Conservation (phyloP, 2,329 filamentous ascomycete species). For the Colletotrichum abscissum region DNA sequence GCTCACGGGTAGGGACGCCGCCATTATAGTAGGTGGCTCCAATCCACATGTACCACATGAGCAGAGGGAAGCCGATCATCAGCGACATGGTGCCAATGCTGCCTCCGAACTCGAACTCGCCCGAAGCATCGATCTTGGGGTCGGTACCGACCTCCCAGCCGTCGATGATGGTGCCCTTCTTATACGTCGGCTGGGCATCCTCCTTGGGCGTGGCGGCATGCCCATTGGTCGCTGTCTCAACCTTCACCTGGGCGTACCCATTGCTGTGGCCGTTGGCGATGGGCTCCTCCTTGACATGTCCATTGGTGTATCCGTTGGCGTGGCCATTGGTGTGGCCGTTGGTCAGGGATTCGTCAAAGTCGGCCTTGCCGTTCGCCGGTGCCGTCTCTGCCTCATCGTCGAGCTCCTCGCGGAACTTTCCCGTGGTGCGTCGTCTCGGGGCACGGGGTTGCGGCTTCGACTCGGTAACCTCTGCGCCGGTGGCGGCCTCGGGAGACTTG, state of each 20-base stretch:
- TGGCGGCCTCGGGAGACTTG: conserved; percentile 53
- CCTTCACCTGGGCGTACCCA: conserved; percentile 24
- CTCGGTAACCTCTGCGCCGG: conserved; percentile 26
- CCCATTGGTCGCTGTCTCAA: conserved; percentile 28
- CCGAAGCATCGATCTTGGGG: conserved; percentile 72
- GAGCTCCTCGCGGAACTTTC: conserved; percentile 63
- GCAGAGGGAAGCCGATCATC: conserved; percentile 86
- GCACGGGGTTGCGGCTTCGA: conserved; percentile 42
- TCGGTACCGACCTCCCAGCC: conserved; percentile 71
- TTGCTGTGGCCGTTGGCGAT: conserved; percentile 36
- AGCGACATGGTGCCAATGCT: conserved; percentile 77
- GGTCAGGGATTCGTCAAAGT: conserved; percentile 5
- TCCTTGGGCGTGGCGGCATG: conserved; percentile 29
- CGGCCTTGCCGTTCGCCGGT: conserved; percentile 40
- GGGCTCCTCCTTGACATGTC: conserved; percentile 41
- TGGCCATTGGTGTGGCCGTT: conserved; percentile 42
- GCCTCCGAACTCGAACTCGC: conserved; percentile 84
- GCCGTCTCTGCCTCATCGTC: conserved; percentile 51
- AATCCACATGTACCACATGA: conserved; percentile 98
- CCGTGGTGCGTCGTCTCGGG: conserved; percentile 57
- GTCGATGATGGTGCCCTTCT: conserved; percentile 53
- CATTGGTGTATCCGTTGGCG: conserved; percentile 39
- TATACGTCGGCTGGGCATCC: conserved; percentile 25
- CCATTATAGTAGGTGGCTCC: conserved; percentile 88
- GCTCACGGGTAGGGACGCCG: conserved; percentile 73